Evolutionary conservation across 148 eudicot species (phyloP).

Genomic region (Cornus controversa): DNA sequence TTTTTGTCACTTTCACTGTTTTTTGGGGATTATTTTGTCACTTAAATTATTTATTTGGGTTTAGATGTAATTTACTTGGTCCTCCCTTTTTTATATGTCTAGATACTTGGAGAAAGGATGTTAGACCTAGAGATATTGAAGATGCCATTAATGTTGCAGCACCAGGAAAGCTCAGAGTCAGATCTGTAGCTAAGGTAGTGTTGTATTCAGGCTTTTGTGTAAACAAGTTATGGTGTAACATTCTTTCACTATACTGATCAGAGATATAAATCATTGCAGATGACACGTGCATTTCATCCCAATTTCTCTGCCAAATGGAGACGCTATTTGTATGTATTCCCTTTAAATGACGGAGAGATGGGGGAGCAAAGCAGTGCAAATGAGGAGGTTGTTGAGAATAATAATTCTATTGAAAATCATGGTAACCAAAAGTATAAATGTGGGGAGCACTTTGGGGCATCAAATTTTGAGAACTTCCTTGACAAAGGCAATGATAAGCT

Average conservation of each 20-base stretch:
- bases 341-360: slow-evolving; percentile 47
- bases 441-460: slow-evolving; percentile 20
- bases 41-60: background rate
- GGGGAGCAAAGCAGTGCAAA: slow-evolving; percentile 20
- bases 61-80: background rate
- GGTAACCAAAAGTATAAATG: slow-evolving; percentile 18
- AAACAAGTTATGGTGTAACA: background rate
- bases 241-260: background rate
- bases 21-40: background rate
- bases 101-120: slow-evolving; percentile 96
- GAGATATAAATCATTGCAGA: slow-evolving; percentile 37
- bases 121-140: slow-evolving; percentile 56
- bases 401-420: slow-evolving; percentile 14
- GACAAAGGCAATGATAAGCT: slow-evolving; percentile 25
- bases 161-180: slow-evolving; percentile 69
- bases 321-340: slow-evolving; percentile 85
- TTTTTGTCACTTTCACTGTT: background rate
- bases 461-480: slow-evolving; percentile 11
- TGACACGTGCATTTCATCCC: slow-evolving; percentile 92
- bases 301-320: slow-evolving; percentile 98
- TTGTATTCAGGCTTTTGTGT: background rate
- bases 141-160: slow-evolving; percentile 57
- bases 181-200: slow-evolving; percentile 62
- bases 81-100: slow-evolving; percentile 10
- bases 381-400: slow-evolving; percentile 22